Conservation (phyloP, 192 early-diverging fungal genomes). For the Mortierella antarctica region DNA sequence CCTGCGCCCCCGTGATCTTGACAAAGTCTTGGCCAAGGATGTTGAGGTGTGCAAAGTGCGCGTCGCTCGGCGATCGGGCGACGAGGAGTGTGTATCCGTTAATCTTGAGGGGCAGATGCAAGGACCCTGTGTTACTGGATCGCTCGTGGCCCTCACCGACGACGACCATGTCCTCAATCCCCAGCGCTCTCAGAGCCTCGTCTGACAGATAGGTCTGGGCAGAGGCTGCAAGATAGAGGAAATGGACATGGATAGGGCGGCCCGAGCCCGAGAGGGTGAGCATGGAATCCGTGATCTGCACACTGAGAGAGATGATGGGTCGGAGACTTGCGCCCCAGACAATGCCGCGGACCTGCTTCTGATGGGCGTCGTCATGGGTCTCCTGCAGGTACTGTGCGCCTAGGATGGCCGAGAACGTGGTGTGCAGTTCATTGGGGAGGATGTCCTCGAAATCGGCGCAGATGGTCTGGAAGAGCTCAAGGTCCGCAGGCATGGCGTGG, state of each 20-base stretch:
- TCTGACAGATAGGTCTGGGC: conserved; percentile 34
- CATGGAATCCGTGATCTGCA: conserved; percentile 28
- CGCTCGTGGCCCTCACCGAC: conserved; percentile 9
- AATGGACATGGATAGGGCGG: conserved; percentile 27
- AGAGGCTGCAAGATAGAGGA: conserved; percentile 22
- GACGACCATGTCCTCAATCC: conserved; percentile 38
- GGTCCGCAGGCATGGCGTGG: background rate
- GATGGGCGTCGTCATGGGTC: background rate
- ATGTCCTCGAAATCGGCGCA: conserved; percentile 51
- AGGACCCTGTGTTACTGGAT: background rate
- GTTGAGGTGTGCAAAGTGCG: conserved; percentile 45
- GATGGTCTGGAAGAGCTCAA: conserved; percentile 11
- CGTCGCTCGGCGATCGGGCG: conserved; percentile 19
- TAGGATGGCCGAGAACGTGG: conserved; percentile 18
- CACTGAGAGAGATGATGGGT: conserved; percentile 28
- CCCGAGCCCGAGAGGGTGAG: conserved; percentile 29
- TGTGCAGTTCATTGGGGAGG: conserved; percentile 21
- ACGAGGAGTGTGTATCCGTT: conserved; percentile 26
- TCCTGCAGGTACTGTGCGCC: conserved; percentile 15
- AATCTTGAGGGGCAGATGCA: conserved; percentile 35
- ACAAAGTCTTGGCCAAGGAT: conserved; percentile 49
- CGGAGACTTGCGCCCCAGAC: conserved; percentile 28
- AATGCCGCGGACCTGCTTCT: conserved; percentile 17
- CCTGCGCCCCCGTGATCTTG: conserved; percentile 13
- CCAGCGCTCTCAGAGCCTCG: conserved; percentile 12